Conservation (phyloP, 1,139 yeast genomes). For the Sugiyamaella neomexicana region DNA sequence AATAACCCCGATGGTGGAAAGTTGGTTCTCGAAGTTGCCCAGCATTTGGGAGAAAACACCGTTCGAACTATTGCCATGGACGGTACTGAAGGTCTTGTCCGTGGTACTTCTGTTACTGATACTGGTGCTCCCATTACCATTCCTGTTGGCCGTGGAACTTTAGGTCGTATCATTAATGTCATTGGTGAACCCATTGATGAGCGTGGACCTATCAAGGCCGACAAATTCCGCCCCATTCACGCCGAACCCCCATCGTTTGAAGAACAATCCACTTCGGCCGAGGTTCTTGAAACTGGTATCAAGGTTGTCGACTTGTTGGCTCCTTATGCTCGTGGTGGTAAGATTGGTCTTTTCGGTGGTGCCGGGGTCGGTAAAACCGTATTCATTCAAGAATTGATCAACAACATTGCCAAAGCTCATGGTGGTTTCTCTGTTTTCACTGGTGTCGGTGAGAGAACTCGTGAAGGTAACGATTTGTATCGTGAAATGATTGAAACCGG, state of each 20-base stretch:
- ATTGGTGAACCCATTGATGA: conserved; percentile 99
- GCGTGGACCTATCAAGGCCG: conserved; percentile 96
- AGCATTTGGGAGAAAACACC: conserved; percentile 99
- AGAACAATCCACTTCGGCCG: conserved; percentile 97
- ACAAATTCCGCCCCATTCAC: conserved; percentile 95
- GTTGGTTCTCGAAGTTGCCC: conserved; percentile 96
- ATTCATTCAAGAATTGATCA: conserved; percentile 98
- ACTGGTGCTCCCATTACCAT: conserved; percentile 98
- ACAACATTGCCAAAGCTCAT: conserved; percentile 99
- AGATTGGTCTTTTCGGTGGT: conserved; percentile 99
- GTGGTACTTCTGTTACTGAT: conserved; percentile 90
- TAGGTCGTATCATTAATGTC: conserved; percentile 98
- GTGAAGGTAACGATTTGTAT: conserved; percentile 99
- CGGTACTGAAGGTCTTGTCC: conserved; percentile 99
- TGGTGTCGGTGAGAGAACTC: conserved; percentile 99
- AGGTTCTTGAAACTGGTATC: conserved; percentile 98
- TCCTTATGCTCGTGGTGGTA: conserved; percentile 99
- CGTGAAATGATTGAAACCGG: conserved; percentile 99
- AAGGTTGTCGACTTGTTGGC: conserved; percentile 99
- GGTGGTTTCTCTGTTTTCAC: conserved; percentile 99
- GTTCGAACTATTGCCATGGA: conserved; percentile 99
- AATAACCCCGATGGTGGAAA: conserved; percentile 61
- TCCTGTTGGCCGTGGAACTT: conserved; percentile 98
- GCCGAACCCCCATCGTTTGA: conserved; percentile 95
- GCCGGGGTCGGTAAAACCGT: conserved; percentile 99